phyloP scores from a whole-genome alignment of 148 eudicot genomes.

The Amaranthus hypochondriacus region DNA sequence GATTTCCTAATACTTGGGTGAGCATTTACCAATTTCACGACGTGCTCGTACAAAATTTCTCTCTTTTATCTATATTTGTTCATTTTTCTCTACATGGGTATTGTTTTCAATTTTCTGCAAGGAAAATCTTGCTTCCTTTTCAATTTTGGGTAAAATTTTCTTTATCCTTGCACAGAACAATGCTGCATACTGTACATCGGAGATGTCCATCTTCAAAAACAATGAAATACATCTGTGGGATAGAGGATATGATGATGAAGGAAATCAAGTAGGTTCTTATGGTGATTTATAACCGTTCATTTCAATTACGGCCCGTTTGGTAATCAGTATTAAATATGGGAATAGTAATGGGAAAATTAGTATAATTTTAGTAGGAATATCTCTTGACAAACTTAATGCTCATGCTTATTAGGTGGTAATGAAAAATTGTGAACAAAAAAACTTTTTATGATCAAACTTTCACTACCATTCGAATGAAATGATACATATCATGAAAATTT shows the following conservation, averaged over 20 bases:
- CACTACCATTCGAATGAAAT: too few relatives aligned
- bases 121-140: not conserved
- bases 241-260: conserved; percentile 89
- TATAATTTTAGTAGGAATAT: too few relatives aligned
- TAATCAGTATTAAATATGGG: too few relatives aligned
- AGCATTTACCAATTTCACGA: not conserved
- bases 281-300: not conserved
- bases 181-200: conserved; percentile 68
- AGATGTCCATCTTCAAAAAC: conserved; percentile 75
- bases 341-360: too few relatives aligned
- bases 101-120: not conserved
- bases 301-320: too few relatives aligned
- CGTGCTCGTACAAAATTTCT: not conserved
- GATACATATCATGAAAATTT: too few relatives aligned
- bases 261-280: conserved; percentile 66
- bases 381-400: too few relatives aligned
- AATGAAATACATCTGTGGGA: conserved; percentile 88
- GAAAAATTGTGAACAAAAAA: too few relatives aligned
- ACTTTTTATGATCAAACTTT: too few relatives aligned
- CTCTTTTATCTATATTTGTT: not conserved
- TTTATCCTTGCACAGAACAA: conserved; percentile 50
- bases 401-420: too few relatives aligned
- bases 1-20: conserved; percentile 97
- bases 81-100: too few relatives aligned
- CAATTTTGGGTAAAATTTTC: not conserved